Evolutionary conservation across 106 monocot species (phyloP).

Genomic region (Allium sativum): DNA sequence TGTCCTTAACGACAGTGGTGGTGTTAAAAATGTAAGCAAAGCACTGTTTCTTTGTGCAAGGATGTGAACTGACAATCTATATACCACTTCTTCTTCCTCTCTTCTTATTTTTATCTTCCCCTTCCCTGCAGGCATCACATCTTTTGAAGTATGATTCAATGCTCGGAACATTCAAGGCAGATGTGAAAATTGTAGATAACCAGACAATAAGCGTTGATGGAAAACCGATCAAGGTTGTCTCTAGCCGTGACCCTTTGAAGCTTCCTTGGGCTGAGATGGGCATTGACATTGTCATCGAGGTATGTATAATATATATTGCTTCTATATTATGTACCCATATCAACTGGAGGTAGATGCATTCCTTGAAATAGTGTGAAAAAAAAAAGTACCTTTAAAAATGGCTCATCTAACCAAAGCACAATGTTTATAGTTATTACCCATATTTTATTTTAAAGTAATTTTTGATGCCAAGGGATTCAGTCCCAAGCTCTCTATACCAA

Average conservation of each 20-base stretch:
- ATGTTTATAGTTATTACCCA: no score
- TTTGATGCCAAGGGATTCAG: no score
- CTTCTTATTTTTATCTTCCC: background rate
- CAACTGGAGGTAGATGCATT: background rate
- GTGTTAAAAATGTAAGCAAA: slow-evolving; percentile 69
- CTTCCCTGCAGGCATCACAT: slow-evolving; percentile 65
- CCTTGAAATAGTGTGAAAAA: background rate
- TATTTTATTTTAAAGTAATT: no score
- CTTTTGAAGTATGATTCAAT: slow-evolving; percentile 98
- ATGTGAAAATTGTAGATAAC: slow-evolving; percentile 86
- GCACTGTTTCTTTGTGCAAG: background rate
- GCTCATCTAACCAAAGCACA: no score
- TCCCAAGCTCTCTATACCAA: no score
- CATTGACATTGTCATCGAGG: slow-evolving; percentile 99
- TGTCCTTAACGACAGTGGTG: slow-evolving; percentile 91
- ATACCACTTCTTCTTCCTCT: background rate
- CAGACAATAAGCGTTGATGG: slow-evolving; percentile 90
- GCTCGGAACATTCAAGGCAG: slow-evolving; percentile 95
- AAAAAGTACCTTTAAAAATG: no score
- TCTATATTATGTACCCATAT: no score
- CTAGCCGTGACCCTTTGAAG: slow-evolving; percentile 79
- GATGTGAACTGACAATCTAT: background rate
- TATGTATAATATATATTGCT: slow-evolving; percentile 3
- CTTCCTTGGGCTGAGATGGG: slow-evolving; percentile 96
- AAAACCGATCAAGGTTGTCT: slow-evolving; percentile 77